Base-by-base conservation (phyloP, 2,329 filamentous ascomycete genomes). In the Geosmithia putterillii region DNA sequence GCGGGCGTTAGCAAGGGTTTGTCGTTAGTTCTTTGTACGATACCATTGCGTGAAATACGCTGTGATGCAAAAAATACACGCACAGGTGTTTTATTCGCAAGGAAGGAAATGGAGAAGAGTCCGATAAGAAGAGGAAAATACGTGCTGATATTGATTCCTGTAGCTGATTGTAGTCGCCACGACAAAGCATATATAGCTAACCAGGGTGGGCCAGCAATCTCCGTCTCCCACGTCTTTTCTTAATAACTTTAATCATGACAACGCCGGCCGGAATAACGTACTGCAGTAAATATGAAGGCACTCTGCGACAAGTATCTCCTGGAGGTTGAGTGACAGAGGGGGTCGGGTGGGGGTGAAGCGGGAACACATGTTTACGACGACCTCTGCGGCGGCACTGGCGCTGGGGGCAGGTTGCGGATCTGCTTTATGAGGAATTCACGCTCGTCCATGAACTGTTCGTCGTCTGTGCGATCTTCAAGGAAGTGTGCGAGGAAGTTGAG, bases 391-490 rank as follows among this genome's bases (percentile, higher is more conserved):
- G 67, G 62, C 22, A 80, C 69, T 3, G 77, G 77, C 42, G 66
- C 70, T 3, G 72, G 58, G 4, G 78, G 76, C 74, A 82, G 77
- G 50, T 76, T 81, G 52, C 72, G 71, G 56, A 98, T 96, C 63
- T 95, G 89, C 63, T 94, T 90, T 56, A 98, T 89, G 55, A 98
- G 69, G 59, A 96, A 98, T 53, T 92, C 90, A 58, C 94, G 86
- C 71, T 98, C 92, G 57, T 98, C 92, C 51, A 89, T 92, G 60
- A 98, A 98, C 63, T 98, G 92, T 62, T 96, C 92, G 57, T 98
- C 92, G 52, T 98, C 92, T 25, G 86, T 95, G 44, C 92, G 77
- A 56, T 96, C 92, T 57, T 95, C 89, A 28, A 98, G 72, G 57
- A 98, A 98, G 49, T 84, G 83, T 7, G 87, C 86, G 42, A 98